Percentiles rank a stretch among this genome's conserved stretches.
phyloP scores from a whole-genome alignment of 208 protist genomes.

The Wallacemonas collosoma region DNA sequence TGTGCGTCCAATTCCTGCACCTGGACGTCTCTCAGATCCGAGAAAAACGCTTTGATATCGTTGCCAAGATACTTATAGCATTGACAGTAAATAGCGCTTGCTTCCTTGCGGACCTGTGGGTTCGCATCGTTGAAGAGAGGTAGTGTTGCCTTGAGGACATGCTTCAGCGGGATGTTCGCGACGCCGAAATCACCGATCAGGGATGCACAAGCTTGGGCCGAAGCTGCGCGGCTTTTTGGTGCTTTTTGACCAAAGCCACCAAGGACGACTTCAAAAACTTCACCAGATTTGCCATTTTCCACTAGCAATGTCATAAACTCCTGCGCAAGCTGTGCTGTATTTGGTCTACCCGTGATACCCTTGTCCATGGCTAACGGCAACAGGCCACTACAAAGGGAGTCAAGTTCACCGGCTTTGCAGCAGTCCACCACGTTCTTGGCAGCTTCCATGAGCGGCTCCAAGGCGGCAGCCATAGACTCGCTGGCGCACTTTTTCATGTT shows the following conservation, averaged over 20 bases:
- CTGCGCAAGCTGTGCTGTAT: constrained; percentile 48
- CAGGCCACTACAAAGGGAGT: constrained; percentile 35
- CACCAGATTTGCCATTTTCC: constrained; percentile 35
- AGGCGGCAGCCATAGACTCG: constrained; percentile 66
- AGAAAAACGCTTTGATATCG: constrained; percentile 69
- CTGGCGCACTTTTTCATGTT: constrained; percentile 32
- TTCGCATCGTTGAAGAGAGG: constrained; percentile 85
- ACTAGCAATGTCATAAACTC: constrained; percentile 55
- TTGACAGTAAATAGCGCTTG: constrained; percentile 66
- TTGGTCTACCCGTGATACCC: constrained; percentile 79
- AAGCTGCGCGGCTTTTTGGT: constrained; percentile 62
- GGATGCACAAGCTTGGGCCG: constrained; percentile 47
- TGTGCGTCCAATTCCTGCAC: constrained; percentile 82
- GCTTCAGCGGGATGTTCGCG: constrained; percentile 57
- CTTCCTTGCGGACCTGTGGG: constrained; percentile 78
- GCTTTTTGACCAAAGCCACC: constrained; percentile 55
- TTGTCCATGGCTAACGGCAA: constrained; percentile 63
- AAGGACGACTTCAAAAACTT: constrained; percentile 60
- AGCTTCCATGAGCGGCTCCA: constrained; percentile 70
- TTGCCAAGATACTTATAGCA: constrained; percentile 85
- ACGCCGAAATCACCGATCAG: constrained; percentile 77
- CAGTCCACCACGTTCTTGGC: constrained; percentile 38
- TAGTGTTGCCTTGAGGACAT: constrained; percentile 75
- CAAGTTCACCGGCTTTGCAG: constrained; percentile 41
- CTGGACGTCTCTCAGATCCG: constrained; percentile 83